Base-by-base conservation (phyloP, 2,329 filamentous ascomycete species). In the Lachnellula cervina region DNA sequence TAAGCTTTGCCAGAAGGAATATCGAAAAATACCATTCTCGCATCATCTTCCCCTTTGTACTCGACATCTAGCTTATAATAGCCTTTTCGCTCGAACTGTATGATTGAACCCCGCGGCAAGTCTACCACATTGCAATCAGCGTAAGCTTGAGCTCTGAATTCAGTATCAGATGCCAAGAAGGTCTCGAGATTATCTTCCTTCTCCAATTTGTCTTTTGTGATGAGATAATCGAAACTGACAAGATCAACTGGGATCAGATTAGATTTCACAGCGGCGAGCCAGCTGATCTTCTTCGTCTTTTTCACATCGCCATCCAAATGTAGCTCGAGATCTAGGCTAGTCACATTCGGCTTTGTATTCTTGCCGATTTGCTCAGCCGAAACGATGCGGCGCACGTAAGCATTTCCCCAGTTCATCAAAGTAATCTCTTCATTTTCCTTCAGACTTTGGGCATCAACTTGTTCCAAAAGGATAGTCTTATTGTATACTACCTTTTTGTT, bases 121-220 rank as follows among this genome's bases (percentile, higher is more conserved):
- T 51, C 49, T n/a, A 16, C 28, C 28, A 51, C 38, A 44, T 51
- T 44, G 25, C 49, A 51, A 44, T 51, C 49, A 8, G 38, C 38
- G n/a, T 28, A 51, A 32, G 38, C 49, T 19, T 51, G 49, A 16
- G 21, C 43, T 21, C 49, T 21, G 17, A 51, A 43, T 28, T 51
- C 49, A 5, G 49, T 44, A 8, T 51, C n/a, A 5, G 21, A n/a
- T 14, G 17, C 95, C 60, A 96, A 72, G 70, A 85, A 93, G 61
- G 92, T 84, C 71, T 95, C 89, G 2, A 95, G 75, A 44, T 86
- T 79, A 66, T 96, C 91, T 2, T 93, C 87, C 71, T 93, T 87
- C 70, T 90, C 88, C 23, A 97, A 80, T 69, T 92, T 90, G 70
- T 97, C 91, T 80, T 96, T 96, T 59, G 87, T 94, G 68, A 96